Conservation (phyloP, 495 filamentous ascomycete genomes). For the Penicillium tannophilum region DNA sequence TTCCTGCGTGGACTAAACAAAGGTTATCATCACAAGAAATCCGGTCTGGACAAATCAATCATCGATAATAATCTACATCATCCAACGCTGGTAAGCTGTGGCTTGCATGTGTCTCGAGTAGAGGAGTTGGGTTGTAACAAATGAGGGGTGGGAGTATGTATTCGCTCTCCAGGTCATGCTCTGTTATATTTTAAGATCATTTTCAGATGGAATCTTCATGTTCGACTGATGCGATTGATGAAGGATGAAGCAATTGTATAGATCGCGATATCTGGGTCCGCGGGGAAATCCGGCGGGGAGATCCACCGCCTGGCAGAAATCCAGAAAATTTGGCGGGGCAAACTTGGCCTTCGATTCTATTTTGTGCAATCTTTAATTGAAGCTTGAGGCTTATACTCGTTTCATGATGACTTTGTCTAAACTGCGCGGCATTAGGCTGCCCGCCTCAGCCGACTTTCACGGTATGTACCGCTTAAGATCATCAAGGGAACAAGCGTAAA, state of each 20-base stretch:
- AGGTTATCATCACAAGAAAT: not conserved
- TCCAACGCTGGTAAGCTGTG: not conserved
- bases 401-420: slow-evolving; percentile 42
- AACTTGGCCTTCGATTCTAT: slow-evolving; percentile 2
- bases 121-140: not conserved
- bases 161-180: too few species aligned
- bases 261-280: slow-evolving; percentile 6
- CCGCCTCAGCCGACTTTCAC: slow-evolving; percentile 72
- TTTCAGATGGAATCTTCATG: too few species aligned
- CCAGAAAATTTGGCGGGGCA: slow-evolving; percentile 16
- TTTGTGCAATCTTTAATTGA: not conserved
- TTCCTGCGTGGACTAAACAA: not conserved
- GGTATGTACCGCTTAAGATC: slow-evolving; percentile 42
- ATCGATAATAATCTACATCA: not conserved
- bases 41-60: not conserved
- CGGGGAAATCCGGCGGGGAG: slow-evolving; percentile 10
- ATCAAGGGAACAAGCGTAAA: not conserved
- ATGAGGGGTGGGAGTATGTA: not conserved
- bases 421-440: slow-evolving; percentile 56
- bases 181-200: too few species aligned
- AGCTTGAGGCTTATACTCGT: not conserved
- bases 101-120: not conserved
- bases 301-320: slow-evolving; percentile 23
- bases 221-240: too few species aligned
- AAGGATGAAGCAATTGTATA: slow-evolving; percentile 1